Base-by-base conservation (phyloP, 2,329 filamentous ascomycete species). In the Parasarocladium wereldwijsianum region DNA sequence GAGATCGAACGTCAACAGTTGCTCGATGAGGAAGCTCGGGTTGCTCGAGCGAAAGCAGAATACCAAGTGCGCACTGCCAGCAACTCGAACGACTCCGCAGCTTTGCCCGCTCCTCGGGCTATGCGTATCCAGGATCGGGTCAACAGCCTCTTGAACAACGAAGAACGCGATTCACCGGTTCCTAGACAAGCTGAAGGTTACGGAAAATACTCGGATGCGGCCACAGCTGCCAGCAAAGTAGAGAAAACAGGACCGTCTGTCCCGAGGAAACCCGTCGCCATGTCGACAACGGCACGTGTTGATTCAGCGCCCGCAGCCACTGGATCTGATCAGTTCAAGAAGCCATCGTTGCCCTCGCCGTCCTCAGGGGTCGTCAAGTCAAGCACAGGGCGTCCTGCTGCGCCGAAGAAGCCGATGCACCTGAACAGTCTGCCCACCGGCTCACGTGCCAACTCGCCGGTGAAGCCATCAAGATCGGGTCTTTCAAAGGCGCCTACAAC, bases 101-200 rank as follows among this genome's bases (percentile, higher is more conserved):
- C 56, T 11, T 54, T 54, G 32, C 70, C 64, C 27, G 54, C 69
- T 3, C 70, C 71, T 10, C 64, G 76, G 24, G 84, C 85, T 12
- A 70, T 75, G n/a, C 81, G 77, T 16, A 98, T 98, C 42, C 85
- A 96, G 49, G 85, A 82, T 46, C 77, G 87, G 38, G 83, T 98
- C 32, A 82, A 92, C 56, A 83, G 72, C 29, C 61, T 96, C 29
- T 59, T 98, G 11, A 76, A 76, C 36, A 86, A 94, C 44, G 83
- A 78, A 23, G 71, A 73, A 42, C 73, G 64, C 39, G 55, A 63
- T 1, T 48, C 22, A 2, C 17, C 65, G 2, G 66, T 70, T 17
- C 73, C 76, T 40, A 56, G 63, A 29, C 93, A 84, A 1, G 86
- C 86, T 1, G 76, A 86, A 38, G 87, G 87, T 0, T 96, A 96